These are phyloP conservation scores for Kodamaea kaohsiungensis DNA, from an alignment of 805 yeast genomes.

Conservation along the genomic window DNA sequence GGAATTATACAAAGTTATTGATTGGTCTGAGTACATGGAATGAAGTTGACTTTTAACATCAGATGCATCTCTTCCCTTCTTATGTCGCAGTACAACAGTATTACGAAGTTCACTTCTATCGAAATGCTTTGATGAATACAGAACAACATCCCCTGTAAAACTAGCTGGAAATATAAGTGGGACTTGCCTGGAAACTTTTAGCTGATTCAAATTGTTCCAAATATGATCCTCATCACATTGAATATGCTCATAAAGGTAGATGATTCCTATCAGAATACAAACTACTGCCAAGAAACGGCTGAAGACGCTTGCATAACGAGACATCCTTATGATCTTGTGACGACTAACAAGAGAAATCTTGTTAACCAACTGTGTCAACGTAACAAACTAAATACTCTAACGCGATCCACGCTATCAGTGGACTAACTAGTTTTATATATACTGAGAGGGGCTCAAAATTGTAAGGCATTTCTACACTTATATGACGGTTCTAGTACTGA, in stretches of 20 bases:
- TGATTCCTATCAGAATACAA: background rate
- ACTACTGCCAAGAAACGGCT: background rate
- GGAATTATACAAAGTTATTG: conserved; percentile 4
- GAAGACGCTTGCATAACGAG: background rate
- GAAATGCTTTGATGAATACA: background rate
- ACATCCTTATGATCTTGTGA: background rate
- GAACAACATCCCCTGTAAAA: conserved; percentile 1
- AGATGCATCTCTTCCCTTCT: background rate
- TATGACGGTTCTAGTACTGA: no score
- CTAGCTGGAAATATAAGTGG: conserved; percentile 4
- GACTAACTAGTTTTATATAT: no score
- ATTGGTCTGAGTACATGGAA: background rate
- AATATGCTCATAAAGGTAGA: background rate
- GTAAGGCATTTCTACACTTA: no score
- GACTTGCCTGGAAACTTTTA: background rate
- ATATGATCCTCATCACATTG: background rate
- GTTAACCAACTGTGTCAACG: no score
- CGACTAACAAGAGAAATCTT: no score
- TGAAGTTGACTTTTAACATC: background rate
- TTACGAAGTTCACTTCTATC: background rate
- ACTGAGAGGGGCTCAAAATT: no score
- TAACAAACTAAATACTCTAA: no score
- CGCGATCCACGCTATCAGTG: no score
- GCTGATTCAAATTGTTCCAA: background rate
- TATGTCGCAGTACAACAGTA: background rate